Evolutionary conservation across 176 grass and related monocot species (phyloP), one percentile per base, ranked within the genome.

Genomic region (Avena sativa): DNA sequence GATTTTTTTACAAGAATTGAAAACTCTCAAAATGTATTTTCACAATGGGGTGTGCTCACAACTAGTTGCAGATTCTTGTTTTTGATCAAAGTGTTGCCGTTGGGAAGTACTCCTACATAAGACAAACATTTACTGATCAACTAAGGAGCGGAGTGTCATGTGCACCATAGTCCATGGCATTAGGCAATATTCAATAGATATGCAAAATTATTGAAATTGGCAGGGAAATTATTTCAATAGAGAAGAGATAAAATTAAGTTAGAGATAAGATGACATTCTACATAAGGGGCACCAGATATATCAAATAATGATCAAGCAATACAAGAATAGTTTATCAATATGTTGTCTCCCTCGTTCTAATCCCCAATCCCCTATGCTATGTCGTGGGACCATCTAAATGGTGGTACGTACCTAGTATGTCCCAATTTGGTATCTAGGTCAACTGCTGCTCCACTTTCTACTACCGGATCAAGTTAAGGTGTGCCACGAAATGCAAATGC

Each of bases 401-500:
- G 47, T 48, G 10, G 47, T 48, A 48, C 47, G 2, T 48, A 48
- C 47, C 9, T 48, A 48, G 50, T 52, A 15, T 52, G 12, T 52
- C 50, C 50, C 50, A 52, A 14, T 52, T 15, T 48, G 50, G 50
- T 52, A 52, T 52, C 50, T 52, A 14, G 50, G 12, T 52, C 50
- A 52, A 52, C 50, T 52, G 50, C 50, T 52, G 12, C 50, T 52
- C 50, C 47, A 14, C 50, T 52, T 13, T 52, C 12, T 14, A 52
- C 67, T 70, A 28, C 23, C 46, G 50, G 36, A 74, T 26, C 46
- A 50, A 74, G 34, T 46, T 46, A 21, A 72, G 59, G 79, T 16
- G 5, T 49, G 43, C 40, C 78, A 80, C n/a, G 9, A 58, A 64
- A 81, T 81, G 79, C 59, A 73, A 64, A 65, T 65, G 21, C 58